Conservation (phyloP, 306 rosid genomes). For the Phaseolus lunatus region DNA sequence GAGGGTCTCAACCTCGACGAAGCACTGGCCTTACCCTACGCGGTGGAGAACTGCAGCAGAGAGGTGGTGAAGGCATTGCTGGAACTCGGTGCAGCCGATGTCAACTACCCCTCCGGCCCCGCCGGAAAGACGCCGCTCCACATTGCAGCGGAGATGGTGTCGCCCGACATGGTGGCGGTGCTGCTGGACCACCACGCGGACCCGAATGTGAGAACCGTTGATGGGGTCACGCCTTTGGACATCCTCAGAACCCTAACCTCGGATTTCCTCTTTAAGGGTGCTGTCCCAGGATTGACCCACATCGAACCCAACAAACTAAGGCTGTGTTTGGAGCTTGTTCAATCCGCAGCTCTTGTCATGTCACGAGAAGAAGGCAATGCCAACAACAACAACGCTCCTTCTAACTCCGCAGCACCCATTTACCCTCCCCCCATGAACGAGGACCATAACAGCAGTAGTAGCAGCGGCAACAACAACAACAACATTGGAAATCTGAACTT, state of each 20-base stretch:
- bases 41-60: constrained; percentile 89
- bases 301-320: constrained; percentile 94
- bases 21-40: constrained; percentile 88
- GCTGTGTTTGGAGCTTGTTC: constrained; percentile 91
- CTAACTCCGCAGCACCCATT: constrained; percentile 53
- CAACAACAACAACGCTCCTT: constrained; percentile 51
- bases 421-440: constrained; percentile 77
- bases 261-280: constrained; percentile 96
- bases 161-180: constrained; percentile 97
- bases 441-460: constrained; percentile 57
- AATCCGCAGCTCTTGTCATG: constrained; percentile 91
- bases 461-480: constrained; percentile 46
- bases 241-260: constrained; percentile 98
- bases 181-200: constrained; percentile 98
- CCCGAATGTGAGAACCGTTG: constrained; percentile 84
- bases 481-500: constrained; percentile 63
- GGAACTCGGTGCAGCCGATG: constrained; percentile 94
- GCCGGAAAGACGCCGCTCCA: constrained; percentile 88
- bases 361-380: constrained; percentile 87
- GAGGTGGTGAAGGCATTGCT: constrained; percentile 93
- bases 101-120: constrained; percentile 81
- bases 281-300: constrained; percentile 92
- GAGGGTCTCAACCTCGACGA: constrained; percentile 95
- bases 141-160: constrained; percentile 89
- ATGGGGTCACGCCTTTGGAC: constrained; percentile 83